These are phyloP conservation scores for Pichia sp. DNA, from an alignment of 1,139 yeast genomes.

Conservation along the genomic window DNA sequence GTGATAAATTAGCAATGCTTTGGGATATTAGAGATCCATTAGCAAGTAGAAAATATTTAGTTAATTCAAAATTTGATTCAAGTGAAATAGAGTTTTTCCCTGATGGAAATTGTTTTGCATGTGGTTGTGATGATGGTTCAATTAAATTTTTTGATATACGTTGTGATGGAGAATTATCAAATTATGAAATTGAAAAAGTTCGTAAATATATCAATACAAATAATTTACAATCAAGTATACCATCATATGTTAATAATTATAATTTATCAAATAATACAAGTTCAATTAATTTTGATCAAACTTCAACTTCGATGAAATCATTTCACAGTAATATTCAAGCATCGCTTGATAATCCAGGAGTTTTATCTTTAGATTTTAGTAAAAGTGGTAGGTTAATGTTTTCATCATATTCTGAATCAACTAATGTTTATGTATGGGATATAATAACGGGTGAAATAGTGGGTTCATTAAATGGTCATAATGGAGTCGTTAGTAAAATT, in stretches of 20 bases:
- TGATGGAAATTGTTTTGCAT: conserved; percentile 57
- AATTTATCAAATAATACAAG: neutral
- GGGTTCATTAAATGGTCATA: conserved; percentile 50
- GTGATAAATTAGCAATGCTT: conserved; percentile 64
- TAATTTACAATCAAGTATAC: conserved; percentile 9
- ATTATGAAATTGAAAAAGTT: conserved; percentile 36
- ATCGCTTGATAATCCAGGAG: conserved; percentile 53
- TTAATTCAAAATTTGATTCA: conserved; percentile 56
- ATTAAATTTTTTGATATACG: conserved; percentile 71
- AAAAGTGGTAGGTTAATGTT: conserved; percentile 70
- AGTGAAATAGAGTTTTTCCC: conserved; percentile 64
- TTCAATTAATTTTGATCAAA: conserved; percentile 3
- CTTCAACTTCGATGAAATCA: conserved; percentile 14
- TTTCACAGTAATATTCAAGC: conserved; percentile 26
- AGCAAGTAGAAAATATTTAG: conserved; percentile 54
- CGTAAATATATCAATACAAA: conserved; percentile 11
- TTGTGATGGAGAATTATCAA: conserved; percentile 63
- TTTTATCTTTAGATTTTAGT: conserved; percentile 67
- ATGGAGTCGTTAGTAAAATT: conserved; percentile 57
- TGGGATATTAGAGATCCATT: conserved; percentile 61
- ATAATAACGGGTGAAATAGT: conserved; percentile 57
- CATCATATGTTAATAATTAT: conserved; percentile 7
- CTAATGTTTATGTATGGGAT: conserved; percentile 75
- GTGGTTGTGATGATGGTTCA: conserved; percentile 77
- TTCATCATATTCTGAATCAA: conserved; percentile 65